Evolutionary conservation across 202 grass and related monocot genomes (phyloP).

Genomic region (Alloteropsis angusta): DNA sequence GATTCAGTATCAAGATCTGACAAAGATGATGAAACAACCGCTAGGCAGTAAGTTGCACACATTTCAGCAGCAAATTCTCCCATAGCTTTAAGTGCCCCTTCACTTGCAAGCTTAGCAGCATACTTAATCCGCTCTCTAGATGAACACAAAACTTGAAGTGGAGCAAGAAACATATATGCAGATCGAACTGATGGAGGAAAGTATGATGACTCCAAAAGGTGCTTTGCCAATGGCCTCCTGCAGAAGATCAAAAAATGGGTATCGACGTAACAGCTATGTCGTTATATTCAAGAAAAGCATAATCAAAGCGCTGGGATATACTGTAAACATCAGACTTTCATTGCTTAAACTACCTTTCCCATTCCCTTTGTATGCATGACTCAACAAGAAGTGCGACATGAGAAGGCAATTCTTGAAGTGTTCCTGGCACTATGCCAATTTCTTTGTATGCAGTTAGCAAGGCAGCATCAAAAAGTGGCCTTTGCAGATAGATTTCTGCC

Average conservation of each 20-base stretch:
- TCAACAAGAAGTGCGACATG: slow-evolving; percentile 74
- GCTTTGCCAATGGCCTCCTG: slow-evolving; percentile 82
- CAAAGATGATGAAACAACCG: slow-evolving; percentile 53
- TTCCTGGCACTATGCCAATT: slow-evolving; percentile 49
- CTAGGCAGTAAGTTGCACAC: slow-evolving; percentile 73
- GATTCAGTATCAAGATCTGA: slow-evolving; percentile 61
- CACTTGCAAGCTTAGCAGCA: slow-evolving; percentile 65
- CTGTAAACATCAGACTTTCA: slow-evolving; percentile 6
- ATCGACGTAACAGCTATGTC: neutral
- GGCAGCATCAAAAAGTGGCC: slow-evolving; percentile 71
- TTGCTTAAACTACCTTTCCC: slow-evolving; percentile 58
- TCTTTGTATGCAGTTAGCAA: slow-evolving; percentile 83
- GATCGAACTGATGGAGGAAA: slow-evolving; percentile 73
- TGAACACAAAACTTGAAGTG: slow-evolving; percentile 68
- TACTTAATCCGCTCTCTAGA: slow-evolving; percentile 65
- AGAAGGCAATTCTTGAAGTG: slow-evolving; percentile 68
- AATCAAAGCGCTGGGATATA: neutral
- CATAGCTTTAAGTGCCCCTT: slow-evolving; percentile 79
- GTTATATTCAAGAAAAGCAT: slow-evolving; percentile 7
- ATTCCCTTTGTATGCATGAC: slow-evolving; percentile 75
- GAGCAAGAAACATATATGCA: slow-evolving; percentile 84
- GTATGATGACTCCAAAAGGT: slow-evolving; percentile 74
- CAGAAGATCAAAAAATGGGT: slow-evolving; percentile 9
- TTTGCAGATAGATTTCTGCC: slow-evolving; percentile 78
- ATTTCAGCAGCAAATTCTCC: slow-evolving; percentile 73